Conservation (phyloP, 768 basidiomycete genomes). For the Gloeopeniophorella convolvens region DNA sequence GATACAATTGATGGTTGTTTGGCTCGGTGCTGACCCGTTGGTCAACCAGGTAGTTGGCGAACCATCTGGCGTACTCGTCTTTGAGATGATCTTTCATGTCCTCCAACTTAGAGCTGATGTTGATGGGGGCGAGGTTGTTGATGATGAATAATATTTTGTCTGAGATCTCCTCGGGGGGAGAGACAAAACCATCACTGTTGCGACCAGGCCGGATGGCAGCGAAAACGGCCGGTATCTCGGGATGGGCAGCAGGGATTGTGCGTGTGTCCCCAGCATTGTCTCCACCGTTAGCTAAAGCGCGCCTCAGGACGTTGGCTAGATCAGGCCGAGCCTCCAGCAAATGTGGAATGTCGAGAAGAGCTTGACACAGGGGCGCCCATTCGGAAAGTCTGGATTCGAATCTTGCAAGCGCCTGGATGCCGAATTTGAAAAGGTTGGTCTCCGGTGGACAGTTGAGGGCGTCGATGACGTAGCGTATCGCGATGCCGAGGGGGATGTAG, state of each 20-base stretch:
- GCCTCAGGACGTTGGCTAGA: constrained; percentile 61
- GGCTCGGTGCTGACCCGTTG: constrained; percentile 94
- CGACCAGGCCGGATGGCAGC: constrained; percentile 70
- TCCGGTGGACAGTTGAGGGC: constrained; percentile 88
- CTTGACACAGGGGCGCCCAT: constrained; percentile 90
- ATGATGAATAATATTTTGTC: constrained; percentile 97
- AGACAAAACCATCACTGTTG: constrained; percentile 51
- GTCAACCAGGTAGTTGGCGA: constrained; percentile 95
- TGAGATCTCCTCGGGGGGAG: constrained; percentile 80
- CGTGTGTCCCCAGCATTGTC: constrained; percentile 35
- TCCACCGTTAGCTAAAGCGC: constrained; percentile 52
- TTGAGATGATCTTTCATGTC: constrained; percentile 86
- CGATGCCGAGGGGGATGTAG: constrained; percentile 90
- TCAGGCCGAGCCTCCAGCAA: constrained; percentile 83
- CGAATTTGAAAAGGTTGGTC: constrained; percentile 92
- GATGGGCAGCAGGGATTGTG: constrained; percentile 24
- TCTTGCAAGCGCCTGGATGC: constrained; percentile 80
- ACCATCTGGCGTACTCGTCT: constrained; percentile 85
- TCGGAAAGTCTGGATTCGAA: constrained; percentile 85
- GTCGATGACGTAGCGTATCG: constrained; percentile 93
- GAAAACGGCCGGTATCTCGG: constrained; percentile 55
- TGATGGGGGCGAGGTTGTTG: constrained; percentile 93
- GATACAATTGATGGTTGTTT: constrained; percentile 94
- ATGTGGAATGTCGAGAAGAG: constrained; percentile 80
- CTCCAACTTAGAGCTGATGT: constrained; percentile 79